Base-by-base conservation (phyloP, 1,284 basidiomycete species). In the Cronartium quercuum region DNA sequence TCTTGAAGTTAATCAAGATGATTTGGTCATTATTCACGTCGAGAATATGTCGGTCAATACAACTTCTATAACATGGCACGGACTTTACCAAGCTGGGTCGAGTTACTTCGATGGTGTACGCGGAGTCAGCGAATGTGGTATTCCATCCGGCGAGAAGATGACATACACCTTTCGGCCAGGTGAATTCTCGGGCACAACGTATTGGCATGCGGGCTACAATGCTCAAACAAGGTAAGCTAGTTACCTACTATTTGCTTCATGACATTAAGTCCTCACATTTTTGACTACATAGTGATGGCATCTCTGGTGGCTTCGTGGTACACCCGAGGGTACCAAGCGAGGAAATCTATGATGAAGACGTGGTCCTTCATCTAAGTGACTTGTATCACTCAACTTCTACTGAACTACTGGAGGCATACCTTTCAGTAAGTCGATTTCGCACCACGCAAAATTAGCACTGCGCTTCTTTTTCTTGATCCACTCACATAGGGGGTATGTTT, bases 121-220 rank as follows among this genome's bases (percentile, higher is more conserved):
- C 15, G 76, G 69, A 41, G 65, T 82, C 62, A 80, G 81, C 2
- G 78, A 81, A 58, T 82, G 81, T 62, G 79, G 79, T 12, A 80
- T 82, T 24, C 78, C 78, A 37, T 68, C 76, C 5, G 75, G 77
- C 47, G 60, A 76, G 4, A 47, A 47, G 35, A 58, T 77, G 63
- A n/a, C 75, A 15, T 78, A 78, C 64, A 76, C 65, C 58, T 76
- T 78, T 37, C 69, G 71, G 9, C 70, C 77, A 29, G 68, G 66
- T 35, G 67, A 63, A 24, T 78, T 69, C 37, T 63, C 41, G 21
- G 77, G 77, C 12, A 76, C 75, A 44, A 77, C 76, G 9, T 78
- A 76, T 73, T 78, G 75, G 75, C 76, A 77, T 70, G 75, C 75
- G 47, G 71, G 68, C 35, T 75, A 67, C 57, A 61, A 61, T 12